Evolutionary conservation across 495 filamentous ascomycete genomes (phyloP).

Genomic region (Neurospora sp.): DNA sequence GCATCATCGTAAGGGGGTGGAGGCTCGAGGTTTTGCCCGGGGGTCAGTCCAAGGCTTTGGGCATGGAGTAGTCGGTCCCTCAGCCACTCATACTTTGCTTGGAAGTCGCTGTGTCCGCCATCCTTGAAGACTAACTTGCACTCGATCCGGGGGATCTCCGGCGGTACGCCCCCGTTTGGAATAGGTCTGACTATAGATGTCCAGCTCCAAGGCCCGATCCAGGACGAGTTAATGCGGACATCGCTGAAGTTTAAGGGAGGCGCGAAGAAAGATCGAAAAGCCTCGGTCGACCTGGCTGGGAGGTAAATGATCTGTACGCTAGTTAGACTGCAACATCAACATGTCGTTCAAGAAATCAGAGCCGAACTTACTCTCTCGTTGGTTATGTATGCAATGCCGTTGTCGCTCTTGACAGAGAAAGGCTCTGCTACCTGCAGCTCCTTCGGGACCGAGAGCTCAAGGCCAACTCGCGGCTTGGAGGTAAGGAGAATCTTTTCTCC

Average conservation of each 20-base stretch:
- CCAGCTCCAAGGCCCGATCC: slow-evolving; percentile 97
- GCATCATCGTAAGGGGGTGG: slow-evolving; percentile 67
- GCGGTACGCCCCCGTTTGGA: slow-evolving; percentile 71
- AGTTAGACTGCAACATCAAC: slow-evolving; percentile 7
- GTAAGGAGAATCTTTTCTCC: slow-evolving; percentile 38
- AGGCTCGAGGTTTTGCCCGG: slow-evolving; percentile 55
- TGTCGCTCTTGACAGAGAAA: slow-evolving; percentile 36
- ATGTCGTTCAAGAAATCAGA: background rate
- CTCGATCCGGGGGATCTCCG: slow-evolving; percentile 61
- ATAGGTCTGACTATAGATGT: slow-evolving; percentile 68
- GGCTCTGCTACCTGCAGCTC: slow-evolving; percentile 33
- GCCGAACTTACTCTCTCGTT: slow-evolving; percentile 65
- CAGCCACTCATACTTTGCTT: slow-evolving; percentile 69
- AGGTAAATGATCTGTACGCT: slow-evolving; percentile 72
- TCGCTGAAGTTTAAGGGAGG: slow-evolving; percentile 81
- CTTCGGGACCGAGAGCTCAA: slow-evolving; percentile 34
- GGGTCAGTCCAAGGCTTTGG: slow-evolving; percentile 51
- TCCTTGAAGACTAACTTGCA: slow-evolving; percentile 85
- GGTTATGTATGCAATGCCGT: slow-evolving; percentile 62
- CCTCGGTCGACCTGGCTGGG: slow-evolving; percentile 53
- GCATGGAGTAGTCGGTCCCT: slow-evolving; percentile 76
- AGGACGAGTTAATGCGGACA: slow-evolving; percentile 81
- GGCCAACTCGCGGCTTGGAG: slow-evolving; percentile 32
- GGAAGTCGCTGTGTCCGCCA: slow-evolving; percentile 88
- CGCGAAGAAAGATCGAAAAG: slow-evolving; percentile 78